Base-by-base conservation (phyloP, 495 filamentous ascomycete species). In the Neurospora africana region DNA sequence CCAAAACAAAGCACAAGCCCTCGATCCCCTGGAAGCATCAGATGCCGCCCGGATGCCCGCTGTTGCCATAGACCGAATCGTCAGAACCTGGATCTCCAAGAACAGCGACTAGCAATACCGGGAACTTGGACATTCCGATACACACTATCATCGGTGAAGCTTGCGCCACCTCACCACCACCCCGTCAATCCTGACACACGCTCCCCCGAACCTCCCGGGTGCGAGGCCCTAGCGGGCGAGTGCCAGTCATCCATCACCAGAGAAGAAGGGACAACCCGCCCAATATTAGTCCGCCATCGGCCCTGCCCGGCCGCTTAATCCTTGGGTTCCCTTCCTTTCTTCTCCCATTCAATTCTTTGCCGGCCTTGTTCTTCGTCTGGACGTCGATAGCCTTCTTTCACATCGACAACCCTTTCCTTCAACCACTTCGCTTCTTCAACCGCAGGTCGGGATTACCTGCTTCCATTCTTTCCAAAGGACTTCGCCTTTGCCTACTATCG, bases 381-480 rank as follows among this genome's bases (percentile, higher is more conserved):
- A 77, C 76, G 82, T 83, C 79, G 81, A 82, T 84, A 82, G 74
- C 81, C 75, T 78, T 85, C 79, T 82, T 84, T 83, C 78, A 81
- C 79, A 83, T 81, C 83, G 81, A 75, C 75, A 68, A 38, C 33
- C 72, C 74, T 74, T 73, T 76, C 74, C 68, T 77, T 75, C 68
- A 72, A 70, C 68, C 70, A 75, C 39, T 71, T 41, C 23, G 27
- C 36, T 74, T 68, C 41, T 70, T 79, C 69, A 71, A 72, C 75
- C 77, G 82, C 83, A 80, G 83, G 83, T 86, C 83, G 81, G 83
- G 83, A 79, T 81, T 82, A 80, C 80, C 82, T 74, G 79, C 73
- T 81, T 79, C 69, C 74, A 68, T 79, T 76, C 77, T 70, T 77
- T 79, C 72, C 75, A 72, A 58, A 27, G 47, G 23, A 58, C 47